Base-by-base conservation (phyloP, 805 yeast species). In the Hanseniaspora occidentalis region DNA sequence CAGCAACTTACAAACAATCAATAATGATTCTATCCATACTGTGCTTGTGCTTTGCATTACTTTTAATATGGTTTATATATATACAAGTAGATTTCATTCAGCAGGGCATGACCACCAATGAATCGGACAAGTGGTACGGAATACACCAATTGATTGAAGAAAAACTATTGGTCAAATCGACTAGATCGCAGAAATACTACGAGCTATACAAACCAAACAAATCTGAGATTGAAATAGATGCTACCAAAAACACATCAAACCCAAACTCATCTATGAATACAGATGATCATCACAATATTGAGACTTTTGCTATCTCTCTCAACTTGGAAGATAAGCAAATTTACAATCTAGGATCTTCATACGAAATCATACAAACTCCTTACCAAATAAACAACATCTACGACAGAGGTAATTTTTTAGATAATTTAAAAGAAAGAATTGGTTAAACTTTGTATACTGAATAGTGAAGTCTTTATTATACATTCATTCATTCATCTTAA, bases 61-160 rank as follows among this genome's bases (percentile, higher is more conserved):
- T 76, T n/a, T 60, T 69, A 19, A 44, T 57, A 10, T 64, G 69
- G 37, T 75, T 75, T 47, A 42, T 65, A 2, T 52, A 48, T 21
- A 54, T 66, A 43, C 83, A 78, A 47, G 31, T 75, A 20, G 52
- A 66, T 24, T 66, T 73, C 46, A 60, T 81, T 2, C 69, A 66
- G 46, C 65, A 71, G 33, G 94, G 94, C 0, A 77, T 77, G 54
- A 81, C 92, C 10, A 79, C 88, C 3, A 80, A 79, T 50, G 94
- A 83, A 56, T 61, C 71, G 14, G 75, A 66, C 38, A 83, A 83
- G 52, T 83, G 94, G 94, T 71, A 62, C 16, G 74, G 67, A 3
- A 65, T 83, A 11, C 76, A 76, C 41, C 69, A 71, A 37, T 62
- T 75, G 43, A 56, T 73, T 38, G 50, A 62, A 8, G 63, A 65